phyloP scores from a whole-genome alignment of 23 red algal species.

The Gracilariopsis chorda region DNA sequence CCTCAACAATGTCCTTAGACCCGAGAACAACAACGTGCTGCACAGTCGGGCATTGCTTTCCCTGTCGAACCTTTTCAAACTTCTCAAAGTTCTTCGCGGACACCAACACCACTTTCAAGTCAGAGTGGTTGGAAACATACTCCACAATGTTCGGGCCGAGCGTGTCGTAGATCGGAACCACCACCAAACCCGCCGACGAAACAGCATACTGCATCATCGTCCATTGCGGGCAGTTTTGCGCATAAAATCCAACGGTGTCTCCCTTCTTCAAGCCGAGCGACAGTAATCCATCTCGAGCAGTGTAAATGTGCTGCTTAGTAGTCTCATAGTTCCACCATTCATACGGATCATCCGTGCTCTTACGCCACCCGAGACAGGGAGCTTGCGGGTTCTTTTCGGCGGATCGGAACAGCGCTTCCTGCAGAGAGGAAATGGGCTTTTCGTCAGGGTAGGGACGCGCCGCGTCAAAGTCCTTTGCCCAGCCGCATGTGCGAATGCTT shows the following conservation, averaged over 20 bases:
- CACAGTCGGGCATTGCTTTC: not conserved
- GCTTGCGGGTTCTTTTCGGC: not conserved
- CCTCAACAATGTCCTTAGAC: not conserved
- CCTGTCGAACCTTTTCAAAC: not conserved
- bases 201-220: slow-evolving; percentile 67
- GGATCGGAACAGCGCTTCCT: slow-evolving; percentile 27
- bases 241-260: slow-evolving; percentile 86
- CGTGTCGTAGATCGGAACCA: slow-evolving; percentile 93
- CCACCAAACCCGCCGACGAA: slow-evolving; percentile 66
- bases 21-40: slow-evolving; percentile 28
- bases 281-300: slow-evolving; percentile 44
- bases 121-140: slow-evolving; percentile 87
- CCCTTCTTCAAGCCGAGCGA: slow-evolving; percentile 64
- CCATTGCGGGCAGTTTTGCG: slow-evolving; percentile 86
- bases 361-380: slow-evolving; percentile 60
- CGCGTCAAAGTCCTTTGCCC: slow-evolving; percentile 36
- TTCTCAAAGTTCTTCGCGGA: slow-evolving; percentile 35
- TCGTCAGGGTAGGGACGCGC: not conserved
- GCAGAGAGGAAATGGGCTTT: not conserved
- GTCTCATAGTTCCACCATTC: slow-evolving; percentile 74
- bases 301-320: not conserved
- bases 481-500: slow-evolving; percentile 50
- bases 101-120: slow-evolving; percentile 68
- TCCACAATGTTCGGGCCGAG: slow-evolving; percentile 80
- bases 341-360: slow-evolving; percentile 31